Evolutionary conservation across 2,329 filamentous ascomycete genomes (phyloP).

Genomic region (Talaromyces piceae): DNA sequence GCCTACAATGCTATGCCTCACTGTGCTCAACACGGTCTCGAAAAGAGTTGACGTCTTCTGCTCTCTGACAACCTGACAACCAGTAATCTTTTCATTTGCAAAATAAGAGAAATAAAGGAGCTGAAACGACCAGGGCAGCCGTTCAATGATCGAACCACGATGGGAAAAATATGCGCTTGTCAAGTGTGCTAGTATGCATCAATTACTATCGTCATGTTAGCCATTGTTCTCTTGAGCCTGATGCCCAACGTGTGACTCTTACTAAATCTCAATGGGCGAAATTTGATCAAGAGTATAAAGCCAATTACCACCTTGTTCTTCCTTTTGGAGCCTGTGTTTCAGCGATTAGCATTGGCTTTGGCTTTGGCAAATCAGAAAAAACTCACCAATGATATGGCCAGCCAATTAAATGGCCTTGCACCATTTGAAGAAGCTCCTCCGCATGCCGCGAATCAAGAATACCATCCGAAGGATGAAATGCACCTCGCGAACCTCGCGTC

Average conservation of each 20-base stretch:
- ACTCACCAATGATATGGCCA: slow-evolving; percentile 87
- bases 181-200: neutral
- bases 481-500: slow-evolving; percentile 40
- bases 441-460: slow-evolving; percentile 68
- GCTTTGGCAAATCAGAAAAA: neutral
- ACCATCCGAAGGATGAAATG: slow-evolving; percentile 58
- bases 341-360: slow-evolving; percentile 7
- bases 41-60: no score
- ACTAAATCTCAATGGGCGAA: slow-evolving; percentile 91
- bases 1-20: no score
- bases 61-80: no score
- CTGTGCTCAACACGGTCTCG: no score
- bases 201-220: slow-evolving; percentile 6
- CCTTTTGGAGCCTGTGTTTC: slow-evolving; percentile 60
- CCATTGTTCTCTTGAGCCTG: neutral
- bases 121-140: neutral
- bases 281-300: slow-evolving; percentile 93
- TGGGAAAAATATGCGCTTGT: neutral
- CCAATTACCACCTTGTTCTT: slow-evolving; percentile 93
- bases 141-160: neutral
- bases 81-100: no score
- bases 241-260: slow-evolving; percentile 16
- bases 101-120: neutral
- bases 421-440: slow-evolving; percentile 69
- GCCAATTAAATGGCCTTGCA: slow-evolving; percentile 81